Conservation (phyloP, 441 rosid genomes). For the Adansonia gregorii region DNA sequence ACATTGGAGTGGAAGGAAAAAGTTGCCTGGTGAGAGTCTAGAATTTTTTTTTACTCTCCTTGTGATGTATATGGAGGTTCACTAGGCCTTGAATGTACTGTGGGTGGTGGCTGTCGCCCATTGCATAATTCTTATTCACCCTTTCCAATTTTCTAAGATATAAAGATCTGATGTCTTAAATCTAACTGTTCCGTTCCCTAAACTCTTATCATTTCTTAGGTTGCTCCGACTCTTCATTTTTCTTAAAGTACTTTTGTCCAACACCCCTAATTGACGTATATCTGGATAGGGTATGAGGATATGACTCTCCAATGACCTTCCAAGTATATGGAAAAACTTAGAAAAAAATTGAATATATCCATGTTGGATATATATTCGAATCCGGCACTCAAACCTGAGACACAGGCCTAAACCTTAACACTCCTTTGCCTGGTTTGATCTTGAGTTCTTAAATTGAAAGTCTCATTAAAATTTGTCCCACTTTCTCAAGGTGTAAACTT, state of each 20-base stretch:
- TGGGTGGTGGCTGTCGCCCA: background rate
- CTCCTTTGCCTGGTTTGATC: background rate
- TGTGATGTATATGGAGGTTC: background rate
- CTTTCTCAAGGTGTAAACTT: background rate
- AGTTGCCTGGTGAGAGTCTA: background rate
- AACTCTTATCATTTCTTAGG: background rate
- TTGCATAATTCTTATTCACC: background rate
- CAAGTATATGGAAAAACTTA: no score
- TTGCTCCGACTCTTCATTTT: no score
- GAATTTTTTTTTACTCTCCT: background rate
- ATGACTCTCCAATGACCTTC: no score
- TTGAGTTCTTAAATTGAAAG: background rate
- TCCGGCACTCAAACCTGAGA: no score
- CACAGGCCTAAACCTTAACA: background rate
- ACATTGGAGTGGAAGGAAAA: background rate
- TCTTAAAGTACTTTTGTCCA: no score
- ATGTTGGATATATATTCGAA: no score
- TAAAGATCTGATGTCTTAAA: background rate
- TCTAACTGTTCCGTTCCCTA: background rate
- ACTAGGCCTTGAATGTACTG: background rate
- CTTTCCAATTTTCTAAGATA: background rate
- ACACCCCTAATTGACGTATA: no score
- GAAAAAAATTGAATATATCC: no score
- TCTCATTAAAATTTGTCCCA: background rate
- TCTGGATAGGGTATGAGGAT: no score